These are phyloP conservation scores for Ceriops tagal DNA, from an alignment of 345 rosid species.

Conservation along the genomic window DNA sequence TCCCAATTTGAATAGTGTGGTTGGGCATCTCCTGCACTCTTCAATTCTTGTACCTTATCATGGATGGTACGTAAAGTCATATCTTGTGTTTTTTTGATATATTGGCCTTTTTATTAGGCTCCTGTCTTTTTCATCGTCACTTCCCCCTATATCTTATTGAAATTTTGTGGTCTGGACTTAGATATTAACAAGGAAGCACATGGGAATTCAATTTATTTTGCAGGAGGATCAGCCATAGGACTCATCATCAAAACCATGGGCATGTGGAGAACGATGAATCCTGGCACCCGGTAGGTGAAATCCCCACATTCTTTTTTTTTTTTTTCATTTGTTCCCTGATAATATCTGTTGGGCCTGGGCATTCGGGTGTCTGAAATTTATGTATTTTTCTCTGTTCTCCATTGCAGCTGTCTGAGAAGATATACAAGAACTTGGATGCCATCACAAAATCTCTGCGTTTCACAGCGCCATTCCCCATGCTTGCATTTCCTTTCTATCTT, in stretches of 20 bases:
- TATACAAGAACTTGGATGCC: conserved; percentile 51
- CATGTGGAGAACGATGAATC: conserved; percentile 92
- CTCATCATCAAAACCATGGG: conserved; percentile 93
- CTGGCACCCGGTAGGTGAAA: conserved; percentile 69
- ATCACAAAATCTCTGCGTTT: conserved; percentile 52
- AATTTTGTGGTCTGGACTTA: background rate
- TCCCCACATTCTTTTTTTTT: background rate
- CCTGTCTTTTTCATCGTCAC: background rate
- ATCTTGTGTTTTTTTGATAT: background rate
- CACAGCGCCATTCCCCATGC: conserved; percentile 76
- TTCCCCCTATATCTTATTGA: background rate
- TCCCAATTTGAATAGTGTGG: conserved; percentile 62
- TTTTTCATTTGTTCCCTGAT: background rate
- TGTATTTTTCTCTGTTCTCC: background rate
- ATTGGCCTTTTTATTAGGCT: no score
- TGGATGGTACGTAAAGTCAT: conserved; percentile 60
- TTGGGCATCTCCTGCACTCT: conserved; percentile 82
- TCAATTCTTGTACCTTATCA: conserved; percentile 90
- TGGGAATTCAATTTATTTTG: background rate
- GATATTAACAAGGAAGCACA: background rate
- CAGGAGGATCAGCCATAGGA: conserved; percentile 95
- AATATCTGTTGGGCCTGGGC: background rate
- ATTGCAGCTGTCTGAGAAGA: conserved; percentile 64
- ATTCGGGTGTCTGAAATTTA: background rate
- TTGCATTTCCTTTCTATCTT: conserved; percentile 87